Base-by-base conservation (phyloP, 2,329 filamentous ascomycete genomes). In the Rhynchosporium agropyri region DNA sequence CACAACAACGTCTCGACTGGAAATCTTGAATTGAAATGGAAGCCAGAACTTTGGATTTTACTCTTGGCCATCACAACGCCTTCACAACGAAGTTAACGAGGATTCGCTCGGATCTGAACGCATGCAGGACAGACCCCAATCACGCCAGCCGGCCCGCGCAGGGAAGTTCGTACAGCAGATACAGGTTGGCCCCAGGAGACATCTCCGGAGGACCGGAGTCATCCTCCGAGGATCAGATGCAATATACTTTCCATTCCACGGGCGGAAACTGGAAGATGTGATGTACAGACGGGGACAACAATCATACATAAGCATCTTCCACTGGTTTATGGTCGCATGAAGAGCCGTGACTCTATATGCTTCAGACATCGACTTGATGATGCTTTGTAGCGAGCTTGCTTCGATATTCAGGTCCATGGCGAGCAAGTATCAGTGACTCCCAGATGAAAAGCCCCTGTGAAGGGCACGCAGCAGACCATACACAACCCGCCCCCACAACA, bases 81-180 rank as follows among this genome's bases (percentile, higher is more conserved):
- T 31, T 13, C 3, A 31, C 9, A 38, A 12, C n/a, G 50, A 53
- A 53, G 50, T 53, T 33, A 53, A 53, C 50, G 26, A 53, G 38
- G 33, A 53, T n/a, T 53, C 33, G 50, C n/a, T 40, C 50, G 33
- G 33, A 53, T 7, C 7, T n/a, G 12, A 40, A 15, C 50, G 33
- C n/a, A 12, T 3, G 8, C 8, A 7, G 38, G 13, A 38, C 4
- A 31, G 28, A 5, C 8, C 20, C 33, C n/a, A 38, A n/a, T 53
- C 15, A 45, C 15, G 42, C 43, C 43, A 46, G 13, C 38, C 33
- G 50, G 50, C 31, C 3, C n/a, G 33, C 40, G 51, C 36, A 54
- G 2, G 12, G 20, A 15, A 28, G 51, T 20, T 54, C 3, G 51
- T 42, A 42, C 33, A 33, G 33, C 36, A 54, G 36, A 54, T 13